A percentile compares a stretch with the other conserved stretches of the same genome.
Evolutionary conservation across 2,329 filamentous ascomycete genomes (phyloP).

Genomic region (Cordyceps fumosorosea): DNA sequence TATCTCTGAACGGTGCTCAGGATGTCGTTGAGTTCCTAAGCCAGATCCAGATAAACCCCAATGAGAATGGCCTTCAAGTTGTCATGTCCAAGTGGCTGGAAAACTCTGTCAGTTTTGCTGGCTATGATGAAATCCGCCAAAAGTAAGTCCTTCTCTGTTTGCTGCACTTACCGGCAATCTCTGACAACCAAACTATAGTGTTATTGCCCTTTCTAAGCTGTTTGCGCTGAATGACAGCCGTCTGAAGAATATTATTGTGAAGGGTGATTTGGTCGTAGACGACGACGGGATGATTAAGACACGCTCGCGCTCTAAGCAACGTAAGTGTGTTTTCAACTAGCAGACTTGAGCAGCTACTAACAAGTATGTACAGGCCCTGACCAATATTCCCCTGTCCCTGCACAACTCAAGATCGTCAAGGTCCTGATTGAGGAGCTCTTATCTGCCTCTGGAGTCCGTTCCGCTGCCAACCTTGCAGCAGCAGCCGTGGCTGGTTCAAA

Average conservation of each 20-base stretch:
- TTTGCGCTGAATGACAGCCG: slow-evolving; percentile 82
- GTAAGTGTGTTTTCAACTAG: slow-evolving; percentile 37
- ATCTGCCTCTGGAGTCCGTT: slow-evolving; percentile 64
- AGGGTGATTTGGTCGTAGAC: slow-evolving; percentile 82
- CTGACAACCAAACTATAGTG: slow-evolving; percentile 40
- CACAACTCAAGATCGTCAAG: slow-evolving; percentile 92
- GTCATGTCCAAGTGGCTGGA: slow-evolving; percentile 95
- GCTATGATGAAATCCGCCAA: slow-evolving; percentile 93
- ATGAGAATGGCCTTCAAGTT: slow-evolving; percentile 76
- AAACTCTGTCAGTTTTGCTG: slow-evolving; percentile 95
- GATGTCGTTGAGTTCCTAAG: slow-evolving; percentile 91
- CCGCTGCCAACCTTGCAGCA: slow-evolving; percentile 55
- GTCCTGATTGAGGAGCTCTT: slow-evolving; percentile 87
- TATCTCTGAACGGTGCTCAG: slow-evolving; percentile 75
- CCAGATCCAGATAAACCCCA: slow-evolving; percentile 66
- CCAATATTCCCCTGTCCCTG: slow-evolving; percentile 79
- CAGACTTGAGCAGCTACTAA: slow-evolving; percentile 18
- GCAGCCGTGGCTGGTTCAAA: slow-evolving; percentile 55
- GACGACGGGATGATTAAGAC: slow-evolving; percentile 83
- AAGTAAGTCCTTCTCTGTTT: slow-evolving; percentile 56
- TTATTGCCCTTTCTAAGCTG: slow-evolving; percentile 86
- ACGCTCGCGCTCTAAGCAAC: slow-evolving; percentile 78
- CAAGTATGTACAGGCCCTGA: slow-evolving; percentile 58
- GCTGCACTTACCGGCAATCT: not conserved
- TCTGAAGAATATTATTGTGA: slow-evolving; percentile 72